Evolutionary conservation across 2,329 filamentous ascomycete species (phyloP), one percentile per base, ranked within the genome.

Genomic region (Escovopsis weberi): DNA sequence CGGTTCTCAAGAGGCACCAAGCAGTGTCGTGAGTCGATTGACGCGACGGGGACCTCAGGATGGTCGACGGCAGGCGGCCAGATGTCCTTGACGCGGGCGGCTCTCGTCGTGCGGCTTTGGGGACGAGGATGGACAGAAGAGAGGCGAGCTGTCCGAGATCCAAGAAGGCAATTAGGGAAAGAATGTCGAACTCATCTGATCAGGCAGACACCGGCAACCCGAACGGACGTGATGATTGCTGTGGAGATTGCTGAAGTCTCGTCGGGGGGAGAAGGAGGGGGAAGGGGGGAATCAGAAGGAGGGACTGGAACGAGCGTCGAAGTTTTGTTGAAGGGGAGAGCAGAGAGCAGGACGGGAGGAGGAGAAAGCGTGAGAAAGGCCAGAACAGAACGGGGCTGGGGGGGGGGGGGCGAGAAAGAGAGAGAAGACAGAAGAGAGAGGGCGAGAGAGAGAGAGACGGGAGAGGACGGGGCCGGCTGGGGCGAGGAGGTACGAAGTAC

Each of bases 291-390:
- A 32, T 9, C 8, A 55, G 56, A 60, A 60, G 48, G 60, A 62
- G 55, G 52, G 60, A 63, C 61, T 63, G 59, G 59, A 64, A 63
- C 59, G 59, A 62, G 57, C 49, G 56, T 48, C 53, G 39, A 55
- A 59, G 57, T 61, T 61, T 62, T 62, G 58, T 61, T 61, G 59
- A 59, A 63, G 59, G 60, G 56, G 53, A 58, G 61, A 32, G 28
- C 7, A 32, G 11, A 32, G 11, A 32, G 28, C 23, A 23, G 59
- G 28, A 32, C 8, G 3, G 59, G 57, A 54, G 33, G 40, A 41
- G 34, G 33, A 42, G 40, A 48, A 37, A 42, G 43, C 41, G 39
- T 33, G 44, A 45, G 44, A 43, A 43, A 38, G 38, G 28, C 8
- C 8, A 32, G 8, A 32, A 32, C 28, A 43, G 41, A 43, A 36